Base-by-base conservation (phyloP, 805 yeast species). In the Candida mattraensis region DNA sequence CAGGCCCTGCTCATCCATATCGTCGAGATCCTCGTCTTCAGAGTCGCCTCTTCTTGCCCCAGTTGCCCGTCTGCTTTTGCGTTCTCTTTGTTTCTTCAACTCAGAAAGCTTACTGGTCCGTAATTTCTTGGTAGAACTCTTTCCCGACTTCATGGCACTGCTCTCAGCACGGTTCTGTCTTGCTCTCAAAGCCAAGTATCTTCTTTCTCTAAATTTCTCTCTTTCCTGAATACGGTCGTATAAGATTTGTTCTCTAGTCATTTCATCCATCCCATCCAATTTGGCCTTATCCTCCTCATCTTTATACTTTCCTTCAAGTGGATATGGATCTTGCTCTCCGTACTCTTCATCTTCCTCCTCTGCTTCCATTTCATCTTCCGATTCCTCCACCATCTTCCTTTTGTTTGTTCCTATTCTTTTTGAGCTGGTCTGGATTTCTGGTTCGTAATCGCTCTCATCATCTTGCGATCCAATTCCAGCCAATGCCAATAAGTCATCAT, bases 401-500 rank as follows among this genome's bases (percentile, higher is more conserved):
- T 35, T 42, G 5, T 38, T 24, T 3, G 47, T 41, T 3, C 40
- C 34, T n/a, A 42, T 31, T 16, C 52, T 40, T 22, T 42, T 47
- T 12, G 54, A 35, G 42, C 58, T 52, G 34, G 62, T 60, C 9
- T 53, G 47, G 19, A 56, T 48, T 19, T 58, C 53, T 28, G 68
- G 66, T 30, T 64, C 69, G 37, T 62, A 58, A 22, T 58, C 69
- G 32, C 56, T 53, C 25, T 57, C 64, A 14, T 52, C 52, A 16
- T 33, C 47, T 14, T 55, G 67, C 21, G 75, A 79, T 34, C 72
- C 83, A 17, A 74, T 80, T 42, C 94, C 98, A 33, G 99, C 99
- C 53, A 93, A 76, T 14, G 96, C 98, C 57, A 91, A 76, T 66
- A 93, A 75, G 74, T 93, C 99, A 60, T 91, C 98, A 59, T 89